phyloP scores from a whole-genome alignment of 495 filamentous ascomycete genomes.

The Astrocystis sublimbata region DNA sequence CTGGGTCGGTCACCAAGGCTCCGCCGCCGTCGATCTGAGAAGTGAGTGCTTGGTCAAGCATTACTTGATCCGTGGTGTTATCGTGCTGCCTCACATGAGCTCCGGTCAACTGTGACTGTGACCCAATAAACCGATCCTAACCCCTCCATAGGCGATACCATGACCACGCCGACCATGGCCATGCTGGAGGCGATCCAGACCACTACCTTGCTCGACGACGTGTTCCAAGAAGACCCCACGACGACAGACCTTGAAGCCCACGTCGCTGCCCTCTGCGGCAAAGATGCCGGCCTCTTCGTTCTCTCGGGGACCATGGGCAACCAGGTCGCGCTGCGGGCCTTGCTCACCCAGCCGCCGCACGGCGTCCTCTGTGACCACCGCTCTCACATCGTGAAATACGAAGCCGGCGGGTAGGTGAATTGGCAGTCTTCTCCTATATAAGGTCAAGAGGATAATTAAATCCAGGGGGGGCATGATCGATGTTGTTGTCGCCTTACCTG shows the following conservation, averaged over 20 bases:
- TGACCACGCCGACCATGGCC: slow-evolving; percentile 78
- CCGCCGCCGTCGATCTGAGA: slow-evolving; percentile 44
- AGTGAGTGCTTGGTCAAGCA: slow-evolving; percentile 33
- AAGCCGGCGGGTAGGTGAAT: slow-evolving; percentile 63
- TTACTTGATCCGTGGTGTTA: not conserved
- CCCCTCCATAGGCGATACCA: slow-evolving; percentile 63
- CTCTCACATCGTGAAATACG: slow-evolving; percentile 66
- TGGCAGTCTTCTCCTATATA: not conserved
- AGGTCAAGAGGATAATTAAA: too few species aligned
- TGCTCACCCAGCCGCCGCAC: slow-evolving; percentile 70
- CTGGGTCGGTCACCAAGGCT: slow-evolving; percentile 45
- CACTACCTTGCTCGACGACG: slow-evolving; percentile 73
- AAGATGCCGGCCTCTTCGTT: slow-evolving; percentile 74
- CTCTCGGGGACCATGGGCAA: slow-evolving; percentile 92
- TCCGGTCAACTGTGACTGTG: too few species aligned
- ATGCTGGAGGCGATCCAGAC: slow-evolving; percentile 71
- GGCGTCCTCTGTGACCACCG: slow-evolving; percentile 67
- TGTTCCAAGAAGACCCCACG: slow-evolving; percentile 79
- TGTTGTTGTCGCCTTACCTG: too few species aligned
- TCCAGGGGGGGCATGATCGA: too few species aligned
- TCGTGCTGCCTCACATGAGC: not conserved
- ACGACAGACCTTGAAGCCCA: slow-evolving; percentile 71
- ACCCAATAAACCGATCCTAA: not conserved
- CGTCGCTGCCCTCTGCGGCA: slow-evolving; percentile 67
- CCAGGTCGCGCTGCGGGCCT: slow-evolving; percentile 67